Percentiles rank a stretch among this genome's conserved stretches.
These are phyloP conservation scores for Saturnispora serradocipensis DNA, from an alignment of 805 yeast genomes.

Conservation along the genomic window DNA sequence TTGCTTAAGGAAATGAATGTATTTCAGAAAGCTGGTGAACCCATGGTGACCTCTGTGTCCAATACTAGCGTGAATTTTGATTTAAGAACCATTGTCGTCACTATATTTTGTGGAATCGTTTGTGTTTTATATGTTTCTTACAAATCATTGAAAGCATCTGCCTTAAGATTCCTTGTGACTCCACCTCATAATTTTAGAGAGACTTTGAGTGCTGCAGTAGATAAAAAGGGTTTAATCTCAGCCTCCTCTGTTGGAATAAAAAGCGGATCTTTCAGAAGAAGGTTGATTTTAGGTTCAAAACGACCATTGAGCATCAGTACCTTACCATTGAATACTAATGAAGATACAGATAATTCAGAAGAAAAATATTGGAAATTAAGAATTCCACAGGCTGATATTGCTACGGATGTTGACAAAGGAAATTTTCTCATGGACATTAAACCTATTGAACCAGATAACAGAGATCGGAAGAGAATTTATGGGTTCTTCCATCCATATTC, in stretches of 20 bases:
- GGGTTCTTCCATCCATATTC: constrained; percentile 97
- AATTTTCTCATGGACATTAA: constrained; percentile 18
- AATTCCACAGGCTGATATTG: constrained; percentile 22
- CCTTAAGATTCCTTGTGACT: constrained; percentile 19
- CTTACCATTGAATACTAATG: constrained; percentile 20
- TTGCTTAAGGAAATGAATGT: neutral
- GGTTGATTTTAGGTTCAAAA: constrained; percentile 25
- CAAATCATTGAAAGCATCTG: constrained; percentile 9
- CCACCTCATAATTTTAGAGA: constrained; percentile 25
- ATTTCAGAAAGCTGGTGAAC: neutral
- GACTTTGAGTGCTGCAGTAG: constrained; percentile 16
- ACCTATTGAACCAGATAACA: constrained; percentile 25
- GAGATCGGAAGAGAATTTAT: constrained; percentile 37
- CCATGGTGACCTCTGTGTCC: neutral
- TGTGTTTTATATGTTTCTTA: neutral
- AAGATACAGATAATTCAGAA: constrained; percentile 11
- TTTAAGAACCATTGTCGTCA: neutral
- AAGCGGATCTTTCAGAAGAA: constrained; percentile 21
- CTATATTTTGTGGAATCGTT: neutral
- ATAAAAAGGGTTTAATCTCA: constrained; percentile 14
- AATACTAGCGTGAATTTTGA: neutral
- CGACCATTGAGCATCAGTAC: constrained; percentile 29
- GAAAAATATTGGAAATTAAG: constrained; percentile 15
- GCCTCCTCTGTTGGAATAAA: constrained; percentile 21
- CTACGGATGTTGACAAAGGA: constrained; percentile 11